Percentiles rank a stretch among this genome's conserved stretches.
phyloP scores from a whole-genome alignment of 2,329 filamentous ascomycete genomes.

The Trichoderma aggressivum region DNA sequence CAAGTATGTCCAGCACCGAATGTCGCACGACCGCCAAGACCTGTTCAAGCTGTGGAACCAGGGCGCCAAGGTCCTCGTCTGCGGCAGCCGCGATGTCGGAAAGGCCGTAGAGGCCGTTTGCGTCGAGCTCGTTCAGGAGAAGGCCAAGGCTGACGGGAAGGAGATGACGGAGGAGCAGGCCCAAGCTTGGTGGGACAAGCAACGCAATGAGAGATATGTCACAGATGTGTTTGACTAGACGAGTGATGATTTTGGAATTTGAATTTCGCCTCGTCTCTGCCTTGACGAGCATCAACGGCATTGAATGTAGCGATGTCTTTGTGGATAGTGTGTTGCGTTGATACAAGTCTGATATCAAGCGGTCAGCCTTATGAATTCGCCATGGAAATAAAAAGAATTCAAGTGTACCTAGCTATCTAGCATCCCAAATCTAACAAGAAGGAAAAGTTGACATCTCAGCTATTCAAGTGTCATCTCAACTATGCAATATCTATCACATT shows the following conservation, averaged over 20 bases:
- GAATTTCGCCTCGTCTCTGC: neutral
- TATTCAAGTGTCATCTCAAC: neutral
- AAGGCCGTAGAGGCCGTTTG: slow-evolving; percentile 44
- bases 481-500: accelerated
- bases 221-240: slow-evolving; percentile 58
- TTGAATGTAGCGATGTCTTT: neutral
- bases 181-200: slow-evolving; percentile 46
- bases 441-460: neutral
- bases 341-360: neutral
- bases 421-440: neutral
- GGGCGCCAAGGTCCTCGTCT: slow-evolving; percentile 60
- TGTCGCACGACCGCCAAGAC: slow-evolving; percentile 37
- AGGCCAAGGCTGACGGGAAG: slow-evolving; percentile 29
- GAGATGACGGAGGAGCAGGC: slow-evolving; percentile 39
- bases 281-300: neutral
- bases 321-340: neutral
- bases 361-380: neutral
- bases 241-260: neutral
- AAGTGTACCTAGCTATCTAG: neutral
- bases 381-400: neutral
- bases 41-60: slow-evolving; percentile 38
- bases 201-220: slow-evolving; percentile 54
- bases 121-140: slow-evolving; percentile 35
- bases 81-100: slow-evolving; percentile 55
- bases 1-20: slow-evolving; percentile 46